Conservation (phyloP, 305 asterid species). For the Solanum aculeatissimum region DNA sequence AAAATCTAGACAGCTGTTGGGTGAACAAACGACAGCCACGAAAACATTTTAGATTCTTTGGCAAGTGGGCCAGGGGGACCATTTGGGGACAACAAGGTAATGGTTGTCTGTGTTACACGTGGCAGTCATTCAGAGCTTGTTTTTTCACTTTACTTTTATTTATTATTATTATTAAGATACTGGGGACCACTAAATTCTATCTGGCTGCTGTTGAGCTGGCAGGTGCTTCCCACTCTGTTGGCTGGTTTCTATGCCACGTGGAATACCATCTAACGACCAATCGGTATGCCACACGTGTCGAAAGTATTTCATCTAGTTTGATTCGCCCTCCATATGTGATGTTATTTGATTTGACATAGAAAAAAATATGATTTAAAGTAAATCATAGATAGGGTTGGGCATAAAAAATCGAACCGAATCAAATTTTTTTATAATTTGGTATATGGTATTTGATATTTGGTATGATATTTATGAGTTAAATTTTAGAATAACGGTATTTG, state of each 20-base stretch:
- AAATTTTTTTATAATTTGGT: no score
- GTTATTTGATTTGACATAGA: not conserved
- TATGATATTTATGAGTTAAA: no score
- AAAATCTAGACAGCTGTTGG: conserved; percentile 19
- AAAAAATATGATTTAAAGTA: no score
- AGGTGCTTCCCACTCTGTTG: not conserved
- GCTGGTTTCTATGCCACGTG: conserved; percentile 14
- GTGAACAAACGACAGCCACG: conserved; percentile 31
- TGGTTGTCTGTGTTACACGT: conserved; percentile 20
- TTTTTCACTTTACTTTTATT: conserved; percentile 15
- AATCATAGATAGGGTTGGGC: not conserved
- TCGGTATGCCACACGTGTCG: not conserved
- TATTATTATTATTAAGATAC: not conserved
- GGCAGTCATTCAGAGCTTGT: conserved; percentile 9
- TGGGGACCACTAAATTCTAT: conserved; percentile 8
- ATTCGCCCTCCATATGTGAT: not conserved
- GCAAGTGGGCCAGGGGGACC: not conserved
- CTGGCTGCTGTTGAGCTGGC: conserved; percentile 16
- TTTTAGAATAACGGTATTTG: no score
- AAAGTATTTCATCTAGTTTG: not conserved
- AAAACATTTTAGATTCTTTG: conserved; percentile 13
- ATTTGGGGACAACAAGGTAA: not conserved
- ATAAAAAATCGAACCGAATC: no score
- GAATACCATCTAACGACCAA: not conserved
- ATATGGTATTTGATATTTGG: no score